A percentile compares a stretch with the other conserved stretches of the same genome.
Evolutionary conservation across 2,329 filamentous ascomycete species (phyloP).

Genomic region (Hypoxylon sp.): DNA sequence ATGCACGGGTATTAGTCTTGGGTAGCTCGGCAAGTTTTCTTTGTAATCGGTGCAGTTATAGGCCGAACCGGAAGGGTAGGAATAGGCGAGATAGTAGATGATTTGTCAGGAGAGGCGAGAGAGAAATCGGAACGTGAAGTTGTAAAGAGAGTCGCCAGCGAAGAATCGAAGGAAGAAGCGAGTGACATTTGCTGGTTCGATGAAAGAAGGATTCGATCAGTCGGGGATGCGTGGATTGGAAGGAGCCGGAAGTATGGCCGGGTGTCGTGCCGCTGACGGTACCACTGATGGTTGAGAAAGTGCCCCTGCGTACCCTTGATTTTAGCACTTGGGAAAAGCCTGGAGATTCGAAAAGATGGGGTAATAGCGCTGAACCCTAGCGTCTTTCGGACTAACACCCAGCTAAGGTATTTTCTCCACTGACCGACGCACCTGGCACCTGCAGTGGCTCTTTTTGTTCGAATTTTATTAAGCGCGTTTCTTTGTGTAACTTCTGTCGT

Average conservation of each 20-base stretch:
- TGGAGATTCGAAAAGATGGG: constrained; percentile 45
- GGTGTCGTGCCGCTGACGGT: constrained; percentile 37
- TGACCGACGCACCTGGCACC: constrained; percentile 15
- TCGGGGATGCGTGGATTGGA: constrained; percentile 36
- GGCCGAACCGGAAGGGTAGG: constrained; percentile 3
- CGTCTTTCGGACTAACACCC: constrained; percentile 23
- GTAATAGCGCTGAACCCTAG: constrained; percentile 34
- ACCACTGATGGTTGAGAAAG: constrained; percentile 8
- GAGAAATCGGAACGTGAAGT: constrained; percentile 4
- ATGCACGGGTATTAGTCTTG: constrained; percentile 22
- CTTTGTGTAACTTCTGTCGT: constrained; percentile 25
- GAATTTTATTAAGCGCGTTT: constrained; percentile 26
- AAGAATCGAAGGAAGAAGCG: constrained; percentile 39
- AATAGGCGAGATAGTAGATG: constrained; percentile 20
- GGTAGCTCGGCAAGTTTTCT: constrained; percentile 22
- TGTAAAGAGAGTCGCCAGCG: constrained; percentile 24
- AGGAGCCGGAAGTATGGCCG: constrained; percentile 42
- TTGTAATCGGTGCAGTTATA: constrained; percentile 19
- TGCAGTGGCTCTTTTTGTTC: constrained; percentile 22
- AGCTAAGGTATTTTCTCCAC: constrained; percentile 10
- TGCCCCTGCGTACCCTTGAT: constrained; percentile 24
- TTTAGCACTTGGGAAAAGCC: constrained; percentile 34
- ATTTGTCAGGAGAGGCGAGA: constrained; percentile 10
- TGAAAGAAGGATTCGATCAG: constrained; percentile 43
- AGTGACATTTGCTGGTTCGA: constrained; percentile 40